Evolutionary conservation across 116 monocot species (phyloP), one percentile per base, ranked within the genome.

Genomic region (Trichopus zeylanicus): DNA sequence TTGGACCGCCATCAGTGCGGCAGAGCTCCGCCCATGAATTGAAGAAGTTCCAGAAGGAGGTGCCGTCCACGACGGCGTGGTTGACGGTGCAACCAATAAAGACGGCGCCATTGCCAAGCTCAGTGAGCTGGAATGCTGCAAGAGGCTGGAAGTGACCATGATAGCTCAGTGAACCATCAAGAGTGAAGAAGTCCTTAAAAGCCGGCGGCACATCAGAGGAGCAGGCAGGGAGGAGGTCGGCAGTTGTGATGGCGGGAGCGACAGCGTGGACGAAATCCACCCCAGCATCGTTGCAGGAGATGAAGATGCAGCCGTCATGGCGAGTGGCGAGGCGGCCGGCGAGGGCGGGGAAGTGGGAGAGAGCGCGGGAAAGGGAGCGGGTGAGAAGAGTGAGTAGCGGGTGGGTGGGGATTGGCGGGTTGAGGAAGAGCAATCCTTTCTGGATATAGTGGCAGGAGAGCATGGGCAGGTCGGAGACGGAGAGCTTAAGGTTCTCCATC

Each of bases 31-130:
- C 81, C 85, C 88, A 93, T 3, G 79, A 34, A 39, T 87, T 87
- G 68, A 93, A 74, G 79, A 93, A 93, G 61, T 79, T 80, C 88
- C 92, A 93, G 63, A 93, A 88, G 9, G 92, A 84, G 28, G 88
- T 88, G 1, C 92, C 92, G 55, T 93, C 92, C 23, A 71, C 79
- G 53, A 88, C 57, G 12, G 79, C 68, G 67, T 93, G 92, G 74
- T 79, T 85, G 49, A 74, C 68, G 47, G 74, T 61, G 79, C 67
- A 73, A 31, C 81, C 87, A 27, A 92, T 24, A 65, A 92, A 92
- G 32, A 92, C 26, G 21, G 81, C 59, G 31, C 81, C 79, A 54
- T 89, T 85, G 29, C 60, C 72, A 38, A 89, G 89, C 60, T 81
- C 85, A 15, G 85, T 85, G 58, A 85, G 33, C 65, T 75, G 85